A percentile compares a stretch with the other conserved stretches of the same genome.
Evolutionary conservation across 2,329 filamentous ascomycete genomes (phyloP).

Genomic region (Colletotrichum sublineola): DNA sequence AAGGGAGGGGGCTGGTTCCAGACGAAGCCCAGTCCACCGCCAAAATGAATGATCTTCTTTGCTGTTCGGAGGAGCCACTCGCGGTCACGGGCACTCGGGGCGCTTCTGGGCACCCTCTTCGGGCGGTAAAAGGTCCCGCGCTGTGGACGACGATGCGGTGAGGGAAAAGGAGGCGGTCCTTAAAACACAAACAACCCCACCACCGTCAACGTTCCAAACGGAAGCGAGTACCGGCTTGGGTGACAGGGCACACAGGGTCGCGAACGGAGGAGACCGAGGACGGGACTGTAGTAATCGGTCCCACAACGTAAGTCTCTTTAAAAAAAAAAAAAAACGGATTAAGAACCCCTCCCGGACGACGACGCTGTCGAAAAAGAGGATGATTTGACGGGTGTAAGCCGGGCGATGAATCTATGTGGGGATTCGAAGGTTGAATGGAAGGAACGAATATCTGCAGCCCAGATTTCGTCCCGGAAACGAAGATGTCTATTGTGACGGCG

Average conservation of each 20-base stretch:
- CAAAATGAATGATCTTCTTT: constrained; percentile 20
- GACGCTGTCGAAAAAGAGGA: neutral
- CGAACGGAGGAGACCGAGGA: constrained; percentile 19
- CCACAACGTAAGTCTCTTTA: constrained; percentile 7
- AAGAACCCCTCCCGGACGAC: neutral
- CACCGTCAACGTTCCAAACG: constrained; percentile 32
- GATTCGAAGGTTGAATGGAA: constrained; percentile 12
- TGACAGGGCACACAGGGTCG: constrained; percentile 21
- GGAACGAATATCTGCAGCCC: neutral
- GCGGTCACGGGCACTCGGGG: constrained; percentile 18
- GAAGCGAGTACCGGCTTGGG: constrained; percentile 38
- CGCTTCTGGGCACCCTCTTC: constrained; percentile 24
- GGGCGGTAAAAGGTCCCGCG: constrained; percentile 23
- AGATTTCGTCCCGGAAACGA: neutral
- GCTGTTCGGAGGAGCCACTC: constrained; percentile 27
- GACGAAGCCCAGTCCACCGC: constrained; percentile 38
- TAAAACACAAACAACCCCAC: constrained; percentile 35
- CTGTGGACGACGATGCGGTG: constrained; percentile 38
- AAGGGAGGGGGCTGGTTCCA: constrained; percentile 31
- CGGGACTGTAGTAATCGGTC: constrained; percentile 27
- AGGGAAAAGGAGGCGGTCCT: constrained; percentile 37
- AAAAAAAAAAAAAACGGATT: neutral
- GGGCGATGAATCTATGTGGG: constrained; percentile 10
- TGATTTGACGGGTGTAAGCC: no score
- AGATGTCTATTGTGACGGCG: constrained; percentile 27